Base-by-base conservation (phyloP, 106 monocot genomes). In the Narthecium ossifragum region DNA sequence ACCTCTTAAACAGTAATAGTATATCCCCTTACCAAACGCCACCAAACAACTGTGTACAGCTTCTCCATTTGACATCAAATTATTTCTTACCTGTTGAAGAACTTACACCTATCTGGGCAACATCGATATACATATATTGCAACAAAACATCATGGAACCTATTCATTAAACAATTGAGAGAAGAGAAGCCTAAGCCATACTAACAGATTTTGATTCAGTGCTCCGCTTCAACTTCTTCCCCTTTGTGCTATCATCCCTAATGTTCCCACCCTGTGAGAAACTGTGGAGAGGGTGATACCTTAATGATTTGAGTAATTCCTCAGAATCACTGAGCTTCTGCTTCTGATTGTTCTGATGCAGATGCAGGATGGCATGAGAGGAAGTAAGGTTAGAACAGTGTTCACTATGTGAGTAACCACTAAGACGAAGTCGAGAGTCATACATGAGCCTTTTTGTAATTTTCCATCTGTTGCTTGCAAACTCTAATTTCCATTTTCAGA, bases 401-500 rank as follows among this genome's bases (percentile, higher is more conserved):
- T 40, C 17, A 18, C 31, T 46, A 31, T 28, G 48, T 49, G 26
- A 12, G 51, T 17, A 31, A 14, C 18, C 30, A 33, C 14, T 49
- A 48, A 0, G 36, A 63, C 7, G 23, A 49, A 34, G 31, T 12
- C 1, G 9, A 67, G 26, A 37, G 36, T 30, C 78, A 76, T 84
- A 98, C 96, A 72, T 72, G 80, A 26, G 83, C 60, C 52, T 87
- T 86, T 11, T 43, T 74, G 65, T 66, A 79, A 51, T 31, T 76
- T 17, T 25, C 61, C 57, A 90, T 84, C 69, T 90, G 90, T 65
- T 81, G 80, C 76, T 75, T 90, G 70, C 96, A 98, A 47, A 90
- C 63, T 67, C 46, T 67, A 55, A 84, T 48, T 70, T 98, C 96
- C 90, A 98, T 90, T 60, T 77, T 75, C 27, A 98, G 43, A 47